Base-by-base conservation (phyloP, 2,329 filamentous ascomycete species). In the Mariannaea sp. region DNA sequence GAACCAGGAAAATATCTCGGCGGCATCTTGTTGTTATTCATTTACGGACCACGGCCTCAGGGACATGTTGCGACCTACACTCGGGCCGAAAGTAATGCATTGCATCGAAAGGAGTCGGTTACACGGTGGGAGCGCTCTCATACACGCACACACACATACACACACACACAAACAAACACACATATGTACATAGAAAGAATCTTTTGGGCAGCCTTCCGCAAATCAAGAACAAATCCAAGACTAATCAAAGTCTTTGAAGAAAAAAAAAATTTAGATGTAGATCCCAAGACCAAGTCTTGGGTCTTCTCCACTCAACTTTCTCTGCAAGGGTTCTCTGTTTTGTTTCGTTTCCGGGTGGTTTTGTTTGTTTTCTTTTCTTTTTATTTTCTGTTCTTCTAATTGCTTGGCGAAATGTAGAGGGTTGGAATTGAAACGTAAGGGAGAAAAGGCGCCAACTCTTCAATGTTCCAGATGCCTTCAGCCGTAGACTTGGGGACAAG, bases 51-150 rank as follows among this genome's bases (percentile, higher is more conserved):
- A 33, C 39, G 53, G 44, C 43, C 40, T 22, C n/a, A 57, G 51
- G 32, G 49, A 54, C 51, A 62, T 58, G 54, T 60, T 56, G 30
- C 53, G 48, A 17, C 33, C n/a, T 60, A 24, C 26, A 51, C 30
- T 48, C 49, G 49, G 58, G 50, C 59, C 60, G 59, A 59, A 36
- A 64, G 58, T 64, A 65, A 52, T 58, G 60, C 63, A 65, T 65
- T 61, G 63, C 63, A 65, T 65, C 51, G 59, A 56, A 59, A 61
- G 62, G 62, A 65, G 63, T 65, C 62, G 59, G 61, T 62, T 62
- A 57, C 58, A 58, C 43, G 58, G 58, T 53, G 56, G 60, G 62
- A 65, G 62, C 61, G 61, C 58, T 65, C 57, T 63, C 60, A 60
- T 59, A 58, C 54, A 33, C 13, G 17, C 30, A 33, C n/a, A 33